Evolutionary conservation across 495 filamentous ascomycete genomes (phyloP), one percentile per base, ranked within the genome.

Genomic region (Aspergillus haitiensis): DNA sequence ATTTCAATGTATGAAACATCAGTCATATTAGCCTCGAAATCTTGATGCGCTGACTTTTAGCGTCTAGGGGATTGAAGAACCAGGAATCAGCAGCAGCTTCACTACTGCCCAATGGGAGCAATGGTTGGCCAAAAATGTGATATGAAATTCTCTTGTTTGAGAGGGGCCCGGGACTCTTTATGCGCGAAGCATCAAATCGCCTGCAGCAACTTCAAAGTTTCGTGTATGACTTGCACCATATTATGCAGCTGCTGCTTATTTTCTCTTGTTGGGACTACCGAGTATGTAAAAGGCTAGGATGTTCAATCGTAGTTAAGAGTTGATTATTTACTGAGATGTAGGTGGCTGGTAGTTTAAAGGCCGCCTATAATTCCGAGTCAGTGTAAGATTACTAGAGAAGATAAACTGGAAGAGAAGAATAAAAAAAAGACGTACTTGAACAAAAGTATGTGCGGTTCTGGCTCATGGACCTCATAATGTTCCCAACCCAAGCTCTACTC

Each of bases 401-500:
- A 27, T 27, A 27, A 27, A 27, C 21, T 27, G 3, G 21, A 27
- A 27, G 21, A 27, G 1, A 27, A 27, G 21, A 27, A 27, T 27
- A 27, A 27, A 27, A 27, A 27, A 1, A 27, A 1, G 21, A 75
- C 89, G 74, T 74, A 98, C 94, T 98, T 98, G 83, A 98, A 98
- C 12, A 98, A 83, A 34, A 98, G 84, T 60, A 98, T 98, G 65
- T 98, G 94, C 51, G 94, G 94, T 78, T 98, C 94, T 37, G 94
- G 94, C 73, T 97, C 95, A 70, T 98, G 94, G 55, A 98, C 94
- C 74, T 98, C 94, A 64, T 98, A 98, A 75, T 98, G 94, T 69
- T 97, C 93, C 94, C 94, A 98, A 31, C 94, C 94, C 62, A 98
- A 78, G 73, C 95, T 98, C 92, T 98, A 61, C 48, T 55, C 33